phyloP scores from a whole-genome alignment of 345 rosid genomes.

The Combretum micranthum region DNA sequence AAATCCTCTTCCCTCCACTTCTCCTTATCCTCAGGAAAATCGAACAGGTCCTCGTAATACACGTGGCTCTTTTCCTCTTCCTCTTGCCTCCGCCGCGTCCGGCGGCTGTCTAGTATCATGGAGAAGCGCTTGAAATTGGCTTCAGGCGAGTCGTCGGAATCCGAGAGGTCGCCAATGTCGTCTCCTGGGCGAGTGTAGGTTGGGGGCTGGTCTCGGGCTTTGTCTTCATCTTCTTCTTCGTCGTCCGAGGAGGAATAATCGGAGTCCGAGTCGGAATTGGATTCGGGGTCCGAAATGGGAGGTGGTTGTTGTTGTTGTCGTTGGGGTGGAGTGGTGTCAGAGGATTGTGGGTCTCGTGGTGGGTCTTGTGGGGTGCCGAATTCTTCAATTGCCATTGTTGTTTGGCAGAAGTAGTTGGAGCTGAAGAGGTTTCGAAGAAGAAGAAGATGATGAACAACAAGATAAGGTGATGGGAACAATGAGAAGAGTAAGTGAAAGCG shows the following conservation, averaged over 20 bases:
- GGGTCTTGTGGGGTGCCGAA: not conserved
- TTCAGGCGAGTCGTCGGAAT: conserved; percentile 34
- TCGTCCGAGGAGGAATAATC: conserved; percentile 36
- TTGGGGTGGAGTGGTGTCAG: conserved; percentile 6
- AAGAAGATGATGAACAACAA: not conserved
- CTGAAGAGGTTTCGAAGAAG: not conserved
- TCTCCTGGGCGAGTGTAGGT: conserved; percentile 37
- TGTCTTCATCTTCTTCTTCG: conserved; percentile 12
- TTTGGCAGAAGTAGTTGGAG: not conserved
- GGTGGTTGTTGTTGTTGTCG: not conserved
- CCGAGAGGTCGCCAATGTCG: conserved; percentile 12
- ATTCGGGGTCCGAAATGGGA: conserved; percentile 13
- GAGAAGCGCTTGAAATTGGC: conserved; percentile 41
- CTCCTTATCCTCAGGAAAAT: conserved; percentile 76
- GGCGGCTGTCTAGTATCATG: conserved; percentile 30
- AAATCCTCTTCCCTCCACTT: conserved; percentile 79
- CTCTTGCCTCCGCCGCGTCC: conserved; percentile 30
- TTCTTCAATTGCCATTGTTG: conserved; percentile 2
- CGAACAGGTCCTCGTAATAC: conserved; percentile 35
- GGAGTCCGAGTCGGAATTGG: conserved; percentile 35
- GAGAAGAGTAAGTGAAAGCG: conserved; percentile 1
- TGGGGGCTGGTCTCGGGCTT: conserved; percentile 12
- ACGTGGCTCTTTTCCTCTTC: conserved; percentile 34
- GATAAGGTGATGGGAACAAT: conserved; percentile 1
- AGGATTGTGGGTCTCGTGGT: not conserved